Conservation (phyloP, 306 rosid species). For the Malus orientalis region DNA sequence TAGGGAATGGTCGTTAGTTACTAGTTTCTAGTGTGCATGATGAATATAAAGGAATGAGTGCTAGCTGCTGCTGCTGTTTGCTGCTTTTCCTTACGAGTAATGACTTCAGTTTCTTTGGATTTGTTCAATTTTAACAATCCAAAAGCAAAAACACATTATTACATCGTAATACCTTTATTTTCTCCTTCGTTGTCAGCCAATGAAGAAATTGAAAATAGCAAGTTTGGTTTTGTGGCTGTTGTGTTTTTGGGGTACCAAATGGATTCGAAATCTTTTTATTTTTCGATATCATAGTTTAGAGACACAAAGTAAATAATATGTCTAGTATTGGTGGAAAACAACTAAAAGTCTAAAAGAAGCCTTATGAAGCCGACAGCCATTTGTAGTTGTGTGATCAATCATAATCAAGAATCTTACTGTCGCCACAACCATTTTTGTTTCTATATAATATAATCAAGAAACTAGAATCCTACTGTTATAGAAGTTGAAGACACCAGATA, state of each 20-base stretch:
- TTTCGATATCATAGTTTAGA: neutral
- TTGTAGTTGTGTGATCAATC: neutral
- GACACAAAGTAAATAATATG: neutral
- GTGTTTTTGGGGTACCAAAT: neutral
- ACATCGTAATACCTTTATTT: neutral
- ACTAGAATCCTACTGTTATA: neutral
- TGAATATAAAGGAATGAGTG: neutral
- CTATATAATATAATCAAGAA: neutral
- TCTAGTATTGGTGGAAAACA: constrained; percentile 1
- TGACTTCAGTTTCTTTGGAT: neutral
- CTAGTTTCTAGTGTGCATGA: neutral
- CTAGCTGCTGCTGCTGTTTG: neutral
- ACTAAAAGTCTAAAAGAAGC: neutral
- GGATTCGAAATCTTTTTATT: neutral
- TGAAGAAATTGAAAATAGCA: neutral
- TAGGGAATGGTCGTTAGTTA: neutral
- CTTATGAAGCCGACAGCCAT: constrained; percentile 1
- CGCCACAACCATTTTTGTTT: neutral
- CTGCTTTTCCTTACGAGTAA: neutral
- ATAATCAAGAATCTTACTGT: neutral
- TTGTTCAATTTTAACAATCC: neutral
- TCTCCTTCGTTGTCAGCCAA: neutral
- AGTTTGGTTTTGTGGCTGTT: neutral
- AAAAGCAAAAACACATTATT: neutral
- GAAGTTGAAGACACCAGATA: neutral